Evolutionary conservation across 306 rosid species (phyloP), one percentile per base, ranked within the genome.

Genomic region (Vigna angularis): DNA sequence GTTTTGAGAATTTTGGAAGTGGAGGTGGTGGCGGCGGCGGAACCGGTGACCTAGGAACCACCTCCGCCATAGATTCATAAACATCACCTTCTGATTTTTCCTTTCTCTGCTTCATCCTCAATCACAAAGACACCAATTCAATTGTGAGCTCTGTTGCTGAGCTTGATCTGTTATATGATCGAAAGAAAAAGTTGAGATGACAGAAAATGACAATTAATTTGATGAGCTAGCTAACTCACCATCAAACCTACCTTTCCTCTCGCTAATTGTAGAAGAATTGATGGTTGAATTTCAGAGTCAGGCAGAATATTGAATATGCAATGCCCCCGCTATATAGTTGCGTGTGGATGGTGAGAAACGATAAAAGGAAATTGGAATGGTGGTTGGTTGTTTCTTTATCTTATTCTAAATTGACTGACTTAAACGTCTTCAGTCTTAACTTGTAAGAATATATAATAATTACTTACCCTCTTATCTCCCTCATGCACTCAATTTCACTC

Each of bases 161-260:
- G 52, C 24, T 72, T 58, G 58, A 10, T 28, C 48, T n/a, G 38
- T 47, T 42, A 59, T 70, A 69, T 42, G n/a, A 49, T 64, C 51
- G 24, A 58, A 51, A 52, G 52, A 45, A 24, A 9, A 47, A 53
- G 48, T 6, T 52, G 20, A 52, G 72, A 71, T 63, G 13, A 64
- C 71, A 9, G 10, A 56, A 64, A 59, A 38, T 10, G 28, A 9
- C 24, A 9, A 72, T 74, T 70, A 73, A 65, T 71, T 72, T 30
- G 47, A 64, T 16, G 40, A 67, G 81, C 84, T 84, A 81, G 83
- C 86, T 84, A 83, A 78, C 89, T 75, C 77, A 81, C 77, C 0
- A 79, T 87, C 87, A 80, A 74, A 90, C 83, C 92, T 78, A 85
- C 86, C 89, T 73, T 82, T 85, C 91, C 90, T 77, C 65, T 2